Evolutionary conservation across 164 flowering plant species (phyloP), one percentile per base, ranked within the genome.

Genomic region (Annona cherimola): DNA sequence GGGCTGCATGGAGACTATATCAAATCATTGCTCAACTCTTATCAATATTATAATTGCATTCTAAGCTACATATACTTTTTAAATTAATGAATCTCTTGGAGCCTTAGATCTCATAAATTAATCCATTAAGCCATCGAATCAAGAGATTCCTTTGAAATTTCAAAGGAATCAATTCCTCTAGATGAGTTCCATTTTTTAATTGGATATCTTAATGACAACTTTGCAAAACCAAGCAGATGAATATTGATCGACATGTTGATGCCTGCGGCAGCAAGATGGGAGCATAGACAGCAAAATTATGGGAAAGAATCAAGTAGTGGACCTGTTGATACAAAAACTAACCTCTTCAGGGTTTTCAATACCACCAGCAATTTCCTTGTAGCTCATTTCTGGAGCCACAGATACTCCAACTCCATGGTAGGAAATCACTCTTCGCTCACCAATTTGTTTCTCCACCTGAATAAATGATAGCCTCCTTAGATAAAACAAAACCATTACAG

Each of bases 381-480:
- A 86, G 80, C 69, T 84, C 64, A 91, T 82, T 76, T 83, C 85
- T 68, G 90, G 88, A 64, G 79, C 89, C 55, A 86, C 89, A 2
- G 97, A 95, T 77, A 95, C 45, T 66, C 97, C 99, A 76, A 77
- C 78, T 55, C 98, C 99, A 81, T 86, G 89, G 76, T 85, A 95
- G 69, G 89, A 76, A 50, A 95, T 76, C 64, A 86, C 71, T 80
- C 99, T 83, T 75, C 66, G 86, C 83, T 95, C 99, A 77, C 99
- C 98, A 71, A 95, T 90, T 76, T 91, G 92, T 80, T 88, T 95
- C 75, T 91, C 94, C 18, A 95, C 97, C 99, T 95, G 84, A 14
- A 55, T 73, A 35, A 4, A 57, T 9, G 40, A 61, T 63, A 54
- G 16, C 35, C 45, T 39, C 5, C 35, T 35, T 6, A 26, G 45